Conservation (phyloP, 106 monocot genomes). For the Dendrobium huoshanense region DNA sequence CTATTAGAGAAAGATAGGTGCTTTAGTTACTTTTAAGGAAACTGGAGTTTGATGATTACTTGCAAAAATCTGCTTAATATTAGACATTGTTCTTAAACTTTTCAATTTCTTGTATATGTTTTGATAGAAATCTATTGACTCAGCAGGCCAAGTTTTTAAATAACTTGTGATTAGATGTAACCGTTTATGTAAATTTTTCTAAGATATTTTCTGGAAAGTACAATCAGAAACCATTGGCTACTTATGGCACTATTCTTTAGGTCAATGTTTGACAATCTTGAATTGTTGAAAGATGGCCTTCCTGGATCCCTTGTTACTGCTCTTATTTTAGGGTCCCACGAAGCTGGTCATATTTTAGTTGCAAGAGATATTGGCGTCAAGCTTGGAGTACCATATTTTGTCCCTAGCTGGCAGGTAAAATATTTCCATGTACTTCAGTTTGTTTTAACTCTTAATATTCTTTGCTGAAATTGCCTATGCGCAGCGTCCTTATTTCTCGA, state of each 20-base stretch:
- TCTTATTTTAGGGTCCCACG: slow-evolving; percentile 61
- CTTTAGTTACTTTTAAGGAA: background rate
- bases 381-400: slow-evolving; percentile 80
- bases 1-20: background rate
- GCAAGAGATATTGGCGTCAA: slow-evolving; percentile 71
- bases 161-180: background rate
- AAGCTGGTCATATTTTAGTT: slow-evolving; percentile 72
- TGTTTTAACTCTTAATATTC: background rate
- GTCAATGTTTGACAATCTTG: slow-evolving; percentile 76
- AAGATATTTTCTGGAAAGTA: background rate
- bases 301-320: slow-evolving; percentile 74
- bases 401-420: slow-evolving; percentile 96
- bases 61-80: background rate
- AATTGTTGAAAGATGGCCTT: slow-evolving; percentile 76
- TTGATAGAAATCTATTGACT: background rate
- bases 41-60: background rate
- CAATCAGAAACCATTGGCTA: background rate
- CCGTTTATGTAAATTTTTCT: background rate
- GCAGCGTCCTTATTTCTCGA: no score
- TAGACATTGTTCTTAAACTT: background rate
- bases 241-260: slow-evolving; percentile 28
- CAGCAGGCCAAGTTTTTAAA: background rate
- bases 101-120: background rate
- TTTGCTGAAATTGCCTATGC: no score
- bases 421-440: background rate